A percentile compares a stretch with the other conserved stretches of the same genome.
phyloP scores from a whole-genome alignment of 768 basidiomycete species.

The Suillus cothurnatus region DNA sequence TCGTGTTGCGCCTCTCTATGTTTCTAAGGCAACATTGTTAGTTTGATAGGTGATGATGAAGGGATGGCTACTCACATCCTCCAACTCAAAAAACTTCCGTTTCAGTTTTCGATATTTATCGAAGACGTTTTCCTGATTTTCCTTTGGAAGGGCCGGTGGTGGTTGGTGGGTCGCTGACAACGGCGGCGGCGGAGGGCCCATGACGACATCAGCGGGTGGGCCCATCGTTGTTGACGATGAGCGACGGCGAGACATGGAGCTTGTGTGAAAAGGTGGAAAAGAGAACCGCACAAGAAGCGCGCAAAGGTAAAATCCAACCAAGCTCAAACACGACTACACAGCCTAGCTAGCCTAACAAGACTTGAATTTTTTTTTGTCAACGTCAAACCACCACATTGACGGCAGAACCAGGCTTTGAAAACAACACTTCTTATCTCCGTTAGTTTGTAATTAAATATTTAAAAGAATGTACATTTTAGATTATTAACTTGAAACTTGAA shows the following conservation, averaged over 20 bases:
- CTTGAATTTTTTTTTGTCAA: slow-evolving; percentile 4
- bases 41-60: not conserved
- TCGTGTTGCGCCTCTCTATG: slow-evolving; percentile 61
- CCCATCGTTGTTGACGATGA: slow-evolving; percentile 38
- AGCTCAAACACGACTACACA: slow-evolving; percentile 39
- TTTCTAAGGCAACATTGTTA: slow-evolving; percentile 45
- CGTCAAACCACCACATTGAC: not conserved
- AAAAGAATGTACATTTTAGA: not conserved
- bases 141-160: slow-evolving; percentile 34
- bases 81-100: slow-evolving; percentile 64
- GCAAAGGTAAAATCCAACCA: slow-evolving; percentile 28
- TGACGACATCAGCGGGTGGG: slow-evolving; percentile 47
- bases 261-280: slow-evolving; percentile 30
- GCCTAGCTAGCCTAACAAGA: slow-evolving; percentile 7
- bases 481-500: not conserved
- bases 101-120: slow-evolving; percentile 73
- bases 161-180: slow-evolving; percentile 30
- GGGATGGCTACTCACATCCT: slow-evolving; percentile 54
- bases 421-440: not conserved
- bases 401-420: not conserved
- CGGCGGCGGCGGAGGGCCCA: slow-evolving; percentile 49
- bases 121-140: slow-evolving; percentile 43
- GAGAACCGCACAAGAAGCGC: slow-evolving; percentile 23
- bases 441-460: not conserved
- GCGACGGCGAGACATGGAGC: slow-evolving; percentile 21